Base-by-base conservation (phyloP, 352 stramenopile species). In the Phytophthora lateralis region DNA sequence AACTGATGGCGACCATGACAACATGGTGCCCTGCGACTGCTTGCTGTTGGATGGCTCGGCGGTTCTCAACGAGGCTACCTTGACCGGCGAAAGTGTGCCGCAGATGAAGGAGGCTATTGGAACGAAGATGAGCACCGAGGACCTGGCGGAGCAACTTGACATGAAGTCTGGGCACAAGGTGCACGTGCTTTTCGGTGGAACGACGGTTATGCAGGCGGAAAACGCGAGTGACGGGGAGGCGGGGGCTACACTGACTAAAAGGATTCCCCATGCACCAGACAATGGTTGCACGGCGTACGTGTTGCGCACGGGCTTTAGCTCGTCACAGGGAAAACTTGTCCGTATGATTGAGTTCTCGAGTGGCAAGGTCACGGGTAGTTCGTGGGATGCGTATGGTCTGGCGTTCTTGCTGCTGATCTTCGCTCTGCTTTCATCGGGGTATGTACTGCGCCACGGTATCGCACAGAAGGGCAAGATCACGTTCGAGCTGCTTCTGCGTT, bases 51-150 rank as follows among this genome's bases (percentile, higher is more conserved):
- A 92, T 44, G 97, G 98, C 10, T 91, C 85, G 21, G 96, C 91
- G 41, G 96, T 99, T 10, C 93, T 99, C 14, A 99, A 99, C 76
- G 98, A 99, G 77, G 97, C 98, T 15, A 98, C 98, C 50, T 73
- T 99, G 34, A 99, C 98, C 1, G 98, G 98, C 38, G 98, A 99
- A 73, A 98, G 91, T 60, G 91, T 99, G 29, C 97, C 97, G 10
- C 96, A 99, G 72, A 93, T 98, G 73, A 99, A 99, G 70, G 95
- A 98, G 70, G 90, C 82, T 11, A 91, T 98, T 51, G 76, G 78
- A 4, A 58, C 66, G 21, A 93, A 92, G 63, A 87, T 89, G 71
- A 95, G 73, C 51, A 68, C 63, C 12, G 69, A 96, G 21, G 83
- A 96, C 38, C 49, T 96, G 14, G 75, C 78, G 2, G 75, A 90